Percentiles rank a stretch among this genome's conserved stretches.
Conservation (phyloP, 164 flowering plant species). For the Litsea cubeba region DNA sequence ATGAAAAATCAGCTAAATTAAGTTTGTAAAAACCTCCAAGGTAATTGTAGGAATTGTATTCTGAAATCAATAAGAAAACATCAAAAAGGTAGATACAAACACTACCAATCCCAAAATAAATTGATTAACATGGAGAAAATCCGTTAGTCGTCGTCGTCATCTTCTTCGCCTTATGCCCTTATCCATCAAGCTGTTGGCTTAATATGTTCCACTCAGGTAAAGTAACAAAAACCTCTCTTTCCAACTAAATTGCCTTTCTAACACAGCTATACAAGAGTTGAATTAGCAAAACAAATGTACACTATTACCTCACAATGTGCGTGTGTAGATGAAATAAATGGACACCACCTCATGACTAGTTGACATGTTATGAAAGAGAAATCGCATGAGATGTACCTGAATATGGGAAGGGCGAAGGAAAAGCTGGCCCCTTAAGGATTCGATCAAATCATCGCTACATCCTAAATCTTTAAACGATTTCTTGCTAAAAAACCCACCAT, state of each 20-base stretch:
- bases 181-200: too few relatives aligned
- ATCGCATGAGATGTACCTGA: slow-evolving; percentile 51
- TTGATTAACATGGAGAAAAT: too few relatives aligned
- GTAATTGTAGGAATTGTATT: not conserved
- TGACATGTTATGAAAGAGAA: not conserved
- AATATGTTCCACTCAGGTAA: too few relatives aligned
- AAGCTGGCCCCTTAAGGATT: slow-evolving; percentile 45
- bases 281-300: too few relatives aligned
- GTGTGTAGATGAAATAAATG: not conserved
- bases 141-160: too few relatives aligned
- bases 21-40: not conserved
- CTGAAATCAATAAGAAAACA: not conserved
- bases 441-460: slow-evolving; percentile 60
- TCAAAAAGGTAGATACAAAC: not conserved
- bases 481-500: slow-evolving; percentile 57
- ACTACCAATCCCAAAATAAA: not conserved
- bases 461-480: slow-evolving; percentile 68
- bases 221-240: too few relatives aligned
- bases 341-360: not conserved
- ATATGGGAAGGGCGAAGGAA: slow-evolving; percentile 77
- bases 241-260: too few relatives aligned
- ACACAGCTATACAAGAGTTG: too few relatives aligned
- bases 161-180: too few relatives aligned
- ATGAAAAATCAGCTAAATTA: not conserved
- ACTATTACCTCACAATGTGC: not conserved